Evolutionary conservation across 306 rosid genomes (phyloP).

Genomic region (Herpetospermum pedunculosum): DNA sequence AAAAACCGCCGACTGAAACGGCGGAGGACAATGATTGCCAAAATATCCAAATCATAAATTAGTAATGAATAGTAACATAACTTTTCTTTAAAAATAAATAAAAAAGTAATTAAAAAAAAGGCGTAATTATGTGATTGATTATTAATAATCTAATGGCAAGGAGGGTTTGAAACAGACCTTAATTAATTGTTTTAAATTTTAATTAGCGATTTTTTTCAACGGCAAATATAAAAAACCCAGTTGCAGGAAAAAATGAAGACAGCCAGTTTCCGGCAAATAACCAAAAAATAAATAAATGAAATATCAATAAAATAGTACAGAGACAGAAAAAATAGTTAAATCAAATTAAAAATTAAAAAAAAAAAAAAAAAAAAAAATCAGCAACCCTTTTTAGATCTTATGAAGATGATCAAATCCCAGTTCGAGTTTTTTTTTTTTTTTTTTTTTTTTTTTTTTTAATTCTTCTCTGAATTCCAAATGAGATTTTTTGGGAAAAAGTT

Average conservation of each 20-base stretch:
- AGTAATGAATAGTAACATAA: neutral
- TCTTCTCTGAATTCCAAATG: neutral
- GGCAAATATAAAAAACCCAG: constrained; percentile 47
- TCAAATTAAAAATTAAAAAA: no score
- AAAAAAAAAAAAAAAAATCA: neutral
- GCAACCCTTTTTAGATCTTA: neutral
- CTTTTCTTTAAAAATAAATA: no score
- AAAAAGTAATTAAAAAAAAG: neutral
- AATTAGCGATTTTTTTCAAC: constrained; percentile 34
- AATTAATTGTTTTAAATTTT: constrained; percentile 5
- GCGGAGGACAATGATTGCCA: neutral
- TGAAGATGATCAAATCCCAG: neutral
- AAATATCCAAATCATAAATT: neutral
- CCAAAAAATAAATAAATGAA: neutral
- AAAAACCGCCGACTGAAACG: neutral
- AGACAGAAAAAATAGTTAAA: neutral
- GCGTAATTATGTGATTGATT: neutral
- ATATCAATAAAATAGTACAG: neutral
- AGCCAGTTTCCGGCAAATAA: constrained; percentile 17
- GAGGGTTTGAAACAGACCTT: neutral
- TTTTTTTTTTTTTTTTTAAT: no score
- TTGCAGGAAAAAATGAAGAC: constrained; percentile 59
- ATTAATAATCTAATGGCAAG: neutral
- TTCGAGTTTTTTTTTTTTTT: neutral
- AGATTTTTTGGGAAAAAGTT: neutral